Conservation (phyloP, 306 rosid genomes). For the Acacia crassicarpa region DNA sequence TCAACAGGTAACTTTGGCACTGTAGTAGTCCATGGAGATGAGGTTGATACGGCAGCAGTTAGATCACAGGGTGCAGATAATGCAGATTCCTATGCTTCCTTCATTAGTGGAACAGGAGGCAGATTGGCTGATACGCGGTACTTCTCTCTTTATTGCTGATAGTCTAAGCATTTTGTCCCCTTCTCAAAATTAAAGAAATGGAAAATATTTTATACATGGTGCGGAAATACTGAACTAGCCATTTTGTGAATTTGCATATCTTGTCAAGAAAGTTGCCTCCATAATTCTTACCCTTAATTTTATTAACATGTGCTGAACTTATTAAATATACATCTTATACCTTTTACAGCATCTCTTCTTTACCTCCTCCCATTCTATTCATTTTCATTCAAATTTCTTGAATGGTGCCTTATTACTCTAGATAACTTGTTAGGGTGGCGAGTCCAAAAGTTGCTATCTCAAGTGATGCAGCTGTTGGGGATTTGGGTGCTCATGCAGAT, state of each 20-base stretch:
- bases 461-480: constrained; percentile 43
- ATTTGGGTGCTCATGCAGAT: constrained; percentile 38
- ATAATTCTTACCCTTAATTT: constrained; percentile 5
- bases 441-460: constrained; percentile 32
- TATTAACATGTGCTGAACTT: constrained; percentile 5
- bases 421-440: constrained; percentile 50
- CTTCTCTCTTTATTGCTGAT: constrained; percentile 22
- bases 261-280: neutral
- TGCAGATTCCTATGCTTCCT: constrained; percentile 44
- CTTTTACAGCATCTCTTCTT: neutral
- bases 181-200: neutral
- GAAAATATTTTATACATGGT: neutral
- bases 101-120: constrained; percentile 37
- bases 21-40: constrained; percentile 70
- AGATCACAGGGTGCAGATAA: constrained; percentile 36
- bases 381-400: constrained; percentile 10
- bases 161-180: neutral
- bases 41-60: constrained; percentile 35
- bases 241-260: neutral
- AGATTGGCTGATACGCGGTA: constrained; percentile 54
- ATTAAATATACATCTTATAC: constrained; percentile 22
- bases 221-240: neutral
- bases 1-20: constrained; percentile 79
- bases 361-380: neutral
- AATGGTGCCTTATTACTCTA: constrained; percentile 25